These are phyloP conservation scores for Aquilaria agallochum DNA, from an alignment of 441 rosid genomes.

Conservation along the genomic window DNA sequence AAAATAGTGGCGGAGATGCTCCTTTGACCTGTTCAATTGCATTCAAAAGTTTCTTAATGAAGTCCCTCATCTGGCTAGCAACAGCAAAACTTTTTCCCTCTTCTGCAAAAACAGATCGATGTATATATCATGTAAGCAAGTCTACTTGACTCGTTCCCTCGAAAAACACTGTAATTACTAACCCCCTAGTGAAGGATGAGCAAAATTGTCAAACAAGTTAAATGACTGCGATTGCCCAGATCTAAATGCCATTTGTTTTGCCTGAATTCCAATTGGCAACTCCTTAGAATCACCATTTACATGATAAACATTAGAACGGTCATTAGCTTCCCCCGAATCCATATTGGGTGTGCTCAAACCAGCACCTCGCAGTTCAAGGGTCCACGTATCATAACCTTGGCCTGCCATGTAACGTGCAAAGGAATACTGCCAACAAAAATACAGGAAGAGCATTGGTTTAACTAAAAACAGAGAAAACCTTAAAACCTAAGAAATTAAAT, in stretches of 20 bases:
- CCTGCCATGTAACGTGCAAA: conserved; percentile 52
- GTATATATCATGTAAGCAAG: too few species aligned
- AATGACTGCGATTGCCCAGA: conserved; percentile 27
- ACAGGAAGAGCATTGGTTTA: conserved; percentile 3
- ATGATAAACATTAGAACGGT: conserved; percentile 10
- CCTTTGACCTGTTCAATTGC: conserved; percentile 19
- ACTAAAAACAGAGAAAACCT: neutral
- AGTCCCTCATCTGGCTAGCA: conserved; percentile 26
- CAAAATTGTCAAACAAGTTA: conserved; percentile 22
- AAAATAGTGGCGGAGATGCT: conserved; percentile 2
- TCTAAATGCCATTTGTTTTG: conserved; percentile 11
- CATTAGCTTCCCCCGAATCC: conserved; percentile 15
- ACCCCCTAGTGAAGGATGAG: too few species aligned
- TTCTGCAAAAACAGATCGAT: too few species aligned
- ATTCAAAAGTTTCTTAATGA: conserved; percentile 27
- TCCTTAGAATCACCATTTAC: neutral
- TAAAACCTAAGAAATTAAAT: neutral
- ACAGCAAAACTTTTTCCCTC: neutral
- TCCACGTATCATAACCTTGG: conserved; percentile 62
- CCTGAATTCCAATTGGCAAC: conserved; percentile 5
- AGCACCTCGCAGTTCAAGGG: conserved; percentile 59
- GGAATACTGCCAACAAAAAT: conserved; percentile 32
- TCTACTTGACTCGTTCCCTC: too few species aligned
- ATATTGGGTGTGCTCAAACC: conserved; percentile 14
- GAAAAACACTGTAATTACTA: too few species aligned